Conservation (phyloP, 176 grass and related monocot genomes). For the Raddia guianensis region DNA sequence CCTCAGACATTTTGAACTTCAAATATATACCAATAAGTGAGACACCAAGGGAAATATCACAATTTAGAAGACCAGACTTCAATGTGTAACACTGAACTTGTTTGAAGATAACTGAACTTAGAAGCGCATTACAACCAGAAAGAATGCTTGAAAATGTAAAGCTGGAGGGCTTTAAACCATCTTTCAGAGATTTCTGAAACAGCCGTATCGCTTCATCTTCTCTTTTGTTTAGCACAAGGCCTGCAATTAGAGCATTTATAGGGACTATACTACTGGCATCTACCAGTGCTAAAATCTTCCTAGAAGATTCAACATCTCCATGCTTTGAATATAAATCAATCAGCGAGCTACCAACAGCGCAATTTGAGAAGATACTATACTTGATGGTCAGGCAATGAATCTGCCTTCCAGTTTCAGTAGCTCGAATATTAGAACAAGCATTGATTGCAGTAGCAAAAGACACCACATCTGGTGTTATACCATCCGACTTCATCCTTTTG, state of each 20-base stretch:
- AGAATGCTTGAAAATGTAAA: conserved; percentile 69
- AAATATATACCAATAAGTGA: conserved; percentile 61
- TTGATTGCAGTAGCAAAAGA: conserved; percentile 66
- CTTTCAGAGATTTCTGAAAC: conserved; percentile 51
- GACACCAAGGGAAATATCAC: conserved; percentile 53
- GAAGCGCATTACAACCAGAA: conserved; percentile 48
- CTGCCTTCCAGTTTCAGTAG: conserved; percentile 66
- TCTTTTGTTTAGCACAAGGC: conserved; percentile 62
- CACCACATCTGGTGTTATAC: conserved; percentile 54
- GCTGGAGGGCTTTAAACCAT: conserved; percentile 54
- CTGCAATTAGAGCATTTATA: conserved; percentile 61
- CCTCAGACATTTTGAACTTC: conserved; percentile 62
- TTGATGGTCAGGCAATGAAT: conserved; percentile 60
- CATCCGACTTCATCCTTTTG: conserved; percentile 49
- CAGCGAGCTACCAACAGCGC: conserved; percentile 59
- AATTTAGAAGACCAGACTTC: conserved; percentile 58
- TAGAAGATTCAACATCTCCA: conserved; percentile 57
- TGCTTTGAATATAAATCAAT: conserved; percentile 69
- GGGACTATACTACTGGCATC: conserved; percentile 55
- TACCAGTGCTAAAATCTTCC: conserved; percentile 57
- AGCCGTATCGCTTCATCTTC: conserved; percentile 53
- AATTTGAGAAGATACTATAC: conserved; percentile 52
- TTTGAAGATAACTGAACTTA: conserved; percentile 48
- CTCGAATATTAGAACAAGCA: conserved; percentile 56
- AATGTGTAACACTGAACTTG: conserved; percentile 60